Evolutionary conservation across 2,329 filamentous ascomycete genomes (phyloP).

Genomic region (Rutstroemia sp.): DNA sequence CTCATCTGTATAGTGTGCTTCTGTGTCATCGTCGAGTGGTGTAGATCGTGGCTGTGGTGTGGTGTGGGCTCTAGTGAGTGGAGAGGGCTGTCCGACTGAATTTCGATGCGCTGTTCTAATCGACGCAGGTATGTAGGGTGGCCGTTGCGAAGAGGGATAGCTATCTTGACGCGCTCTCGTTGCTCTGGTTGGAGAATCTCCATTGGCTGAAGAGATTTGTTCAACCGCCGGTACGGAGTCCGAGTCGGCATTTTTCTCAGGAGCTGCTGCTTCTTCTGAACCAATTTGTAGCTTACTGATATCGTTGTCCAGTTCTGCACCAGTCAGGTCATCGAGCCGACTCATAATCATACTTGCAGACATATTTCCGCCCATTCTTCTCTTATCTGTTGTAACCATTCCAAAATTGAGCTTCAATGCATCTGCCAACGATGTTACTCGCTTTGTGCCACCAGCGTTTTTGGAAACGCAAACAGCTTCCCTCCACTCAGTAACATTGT

Average conservation of each 20-base stretch:
- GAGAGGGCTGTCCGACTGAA: constrained; percentile 15
- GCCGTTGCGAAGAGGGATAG: constrained; percentile 19
- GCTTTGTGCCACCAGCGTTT: constrained; percentile 94
- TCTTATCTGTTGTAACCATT: constrained; percentile 82
- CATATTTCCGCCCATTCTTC: constrained; percentile 56
- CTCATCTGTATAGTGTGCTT: constrained; percentile 47
- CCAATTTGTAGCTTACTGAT: constrained; percentile 24
- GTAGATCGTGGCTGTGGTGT: constrained; percentile 16
- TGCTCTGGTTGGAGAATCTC: constrained; percentile 14
- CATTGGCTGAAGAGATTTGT: constrained; percentile 10
- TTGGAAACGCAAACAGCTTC: constrained; percentile 96
- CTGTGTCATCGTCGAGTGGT: constrained; percentile 21
- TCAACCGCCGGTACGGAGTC: constrained; percentile 10
- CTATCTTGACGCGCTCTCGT: constrained; percentile 22
- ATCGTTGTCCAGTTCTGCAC: constrained; percentile 35
- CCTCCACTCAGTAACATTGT: constrained; percentile 79
- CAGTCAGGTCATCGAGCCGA: constrained; percentile 55
- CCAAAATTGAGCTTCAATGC: constrained; percentile 96
- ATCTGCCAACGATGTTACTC: constrained; percentile 92
- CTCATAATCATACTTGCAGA: constrained; percentile 71
- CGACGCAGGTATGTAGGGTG: constrained; percentile 17
- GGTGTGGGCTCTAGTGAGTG: constrained; percentile 18
- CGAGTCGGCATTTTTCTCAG: constrained; percentile 9
- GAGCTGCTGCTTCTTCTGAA: constrained; percentile 9
- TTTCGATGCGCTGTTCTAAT: constrained; percentile 16